Conservation (phyloP, 495 filamentous ascomycete species). For the Neurospora terricola region DNA sequence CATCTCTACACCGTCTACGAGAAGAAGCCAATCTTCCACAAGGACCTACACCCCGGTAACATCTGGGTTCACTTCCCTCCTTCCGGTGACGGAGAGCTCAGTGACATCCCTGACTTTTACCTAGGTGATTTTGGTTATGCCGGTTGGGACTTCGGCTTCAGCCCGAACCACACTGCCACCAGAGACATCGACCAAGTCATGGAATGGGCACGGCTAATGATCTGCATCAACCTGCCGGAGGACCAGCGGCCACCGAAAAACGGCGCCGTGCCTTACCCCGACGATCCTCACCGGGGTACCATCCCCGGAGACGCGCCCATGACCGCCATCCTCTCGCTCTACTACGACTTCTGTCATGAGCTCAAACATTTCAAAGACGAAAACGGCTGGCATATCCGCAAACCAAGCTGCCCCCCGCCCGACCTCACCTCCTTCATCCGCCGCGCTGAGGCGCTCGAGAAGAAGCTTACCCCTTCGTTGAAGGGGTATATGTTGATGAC, state of each 20-base stretch:
- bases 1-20: slow-evolving; percentile 1
- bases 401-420: neutral
- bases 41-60: neutral
- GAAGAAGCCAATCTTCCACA: neutral
- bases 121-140: neutral
- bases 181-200: neutral
- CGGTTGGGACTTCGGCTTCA: neutral
- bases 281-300: neutral
- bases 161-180: neutral
- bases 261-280: neutral
- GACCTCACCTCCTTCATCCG: neutral
- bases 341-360: neutral
- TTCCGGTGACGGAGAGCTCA: neutral
- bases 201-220: neutral
- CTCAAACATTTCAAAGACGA: neutral
- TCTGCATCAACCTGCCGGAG: neutral
- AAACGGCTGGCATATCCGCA: neutral
- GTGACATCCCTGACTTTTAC: slow-evolving; percentile 1
- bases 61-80: neutral
- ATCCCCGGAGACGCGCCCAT: neutral
- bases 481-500: neutral
- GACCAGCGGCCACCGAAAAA: neutral
- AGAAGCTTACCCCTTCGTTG: neutral
- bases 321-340: neutral
- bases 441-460: neutral